Conservation (phyloP, 352 stramenopile species). For the Phytopythium ostracodes region DNA sequence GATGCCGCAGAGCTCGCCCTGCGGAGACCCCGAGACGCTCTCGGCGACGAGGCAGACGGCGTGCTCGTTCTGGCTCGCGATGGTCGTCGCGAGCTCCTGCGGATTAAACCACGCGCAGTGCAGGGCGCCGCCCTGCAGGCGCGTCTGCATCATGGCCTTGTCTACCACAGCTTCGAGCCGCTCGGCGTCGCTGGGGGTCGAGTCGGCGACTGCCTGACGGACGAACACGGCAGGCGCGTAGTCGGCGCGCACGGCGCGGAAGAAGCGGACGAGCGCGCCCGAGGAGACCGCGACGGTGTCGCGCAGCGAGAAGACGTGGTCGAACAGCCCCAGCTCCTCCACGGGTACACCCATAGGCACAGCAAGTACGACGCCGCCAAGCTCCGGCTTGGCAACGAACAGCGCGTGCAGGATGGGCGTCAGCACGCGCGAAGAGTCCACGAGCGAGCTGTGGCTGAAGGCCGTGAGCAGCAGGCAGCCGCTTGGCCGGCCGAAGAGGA, state of each 20-base stretch:
- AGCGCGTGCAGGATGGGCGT: slow-evolving; percentile 30
- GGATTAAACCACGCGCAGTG: slow-evolving; percentile 43
- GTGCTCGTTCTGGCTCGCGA: slow-evolving; percentile 50
- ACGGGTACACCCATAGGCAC: slow-evolving; percentile 48
- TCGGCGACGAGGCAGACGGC: slow-evolving; percentile 52
- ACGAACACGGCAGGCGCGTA: slow-evolving; percentile 40
- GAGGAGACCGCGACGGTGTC: slow-evolving; percentile 41
- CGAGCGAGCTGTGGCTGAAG: slow-evolving; percentile 33
- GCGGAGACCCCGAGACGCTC: slow-evolving; percentile 17
- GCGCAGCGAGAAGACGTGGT: slow-evolving; percentile 52
- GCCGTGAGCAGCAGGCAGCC: slow-evolving; percentile 49
- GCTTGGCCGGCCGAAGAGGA: slow-evolving; percentile 41
- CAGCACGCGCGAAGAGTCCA: slow-evolving; percentile 25
- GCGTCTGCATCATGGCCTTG: slow-evolving; percentile 25
- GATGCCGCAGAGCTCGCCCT: slow-evolving; percentile 23
- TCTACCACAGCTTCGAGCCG: slow-evolving; percentile 26
- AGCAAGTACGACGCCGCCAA: slow-evolving; percentile 49
- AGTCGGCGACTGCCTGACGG: slow-evolving; percentile 9
- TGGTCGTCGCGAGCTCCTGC: slow-evolving; percentile 14
- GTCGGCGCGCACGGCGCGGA: slow-evolving; percentile 42
- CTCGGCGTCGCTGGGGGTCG: slow-evolving; percentile 17
- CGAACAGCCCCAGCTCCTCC: slow-evolving; percentile 52
- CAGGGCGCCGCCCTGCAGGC: slow-evolving; percentile 26
- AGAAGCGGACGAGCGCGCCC: slow-evolving; percentile 54
- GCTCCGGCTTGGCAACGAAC: slow-evolving; percentile 28